Base-by-base conservation (phyloP, 78 protist genomes). In the Chrysochromulina parva region DNA sequence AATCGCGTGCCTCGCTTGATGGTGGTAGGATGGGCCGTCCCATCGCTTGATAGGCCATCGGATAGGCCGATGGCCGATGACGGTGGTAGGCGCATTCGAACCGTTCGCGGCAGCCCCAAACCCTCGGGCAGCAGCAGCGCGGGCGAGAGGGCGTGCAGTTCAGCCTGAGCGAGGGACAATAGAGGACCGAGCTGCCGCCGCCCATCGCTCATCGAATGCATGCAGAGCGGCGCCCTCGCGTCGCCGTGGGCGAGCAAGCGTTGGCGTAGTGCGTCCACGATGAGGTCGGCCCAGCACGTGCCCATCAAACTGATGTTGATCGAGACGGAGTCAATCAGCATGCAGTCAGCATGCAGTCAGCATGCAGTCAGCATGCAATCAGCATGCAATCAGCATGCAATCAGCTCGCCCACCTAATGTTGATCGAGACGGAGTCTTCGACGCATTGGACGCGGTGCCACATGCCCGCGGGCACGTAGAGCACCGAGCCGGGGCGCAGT, bases 401-500 rank as follows among this genome's bases (percentile, higher is more conserved):
- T n/a, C n/a, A n/a, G n/a, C n/a, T n/a, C n/a, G n/a, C n/a, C n/a
- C n/a, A n/a, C 60, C 74, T 54, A 48, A 90, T 10, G 55, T 90
- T 90, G 92, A 90, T 6, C 69, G 92, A 90, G 62, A 90, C 9
- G 28, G 85, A 66, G 84, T 90, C 89, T 48, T 90, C 92, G 26
- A 19, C 53, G 88, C 89, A 81, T 76, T 90, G 88, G 6, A 90
- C 92, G 24, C 28, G 60, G 86, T 90, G 92, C 92, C 92, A 90
- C 92, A 57, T 48, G 22, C 92, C 92, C 14, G 89, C 80, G 14
- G 92, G 92, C 24, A 90, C 2, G 58, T 90, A 90, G 52, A 90
- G 22, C 28, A 90, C 22, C 13, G 82, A 62, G 67, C 92, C 92
- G 17, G 92, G 78, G 26, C 2, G 11, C 6, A 90, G 53, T 10